Base-by-base conservation (phyloP, 176 grass and related monocot species). In the Musa beccarii region DNA sequence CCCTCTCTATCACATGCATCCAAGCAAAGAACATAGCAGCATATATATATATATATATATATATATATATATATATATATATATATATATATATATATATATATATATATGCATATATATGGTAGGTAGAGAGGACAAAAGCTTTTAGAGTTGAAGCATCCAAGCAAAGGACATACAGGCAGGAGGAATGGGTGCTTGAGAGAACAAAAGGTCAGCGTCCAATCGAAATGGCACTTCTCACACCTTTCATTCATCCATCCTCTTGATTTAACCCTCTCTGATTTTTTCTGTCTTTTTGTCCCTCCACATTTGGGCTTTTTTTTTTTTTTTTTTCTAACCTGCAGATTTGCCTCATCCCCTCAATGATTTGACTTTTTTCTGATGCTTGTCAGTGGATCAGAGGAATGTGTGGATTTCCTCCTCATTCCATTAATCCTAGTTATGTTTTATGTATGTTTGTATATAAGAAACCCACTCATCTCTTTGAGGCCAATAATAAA, bases 51-150 rank as follows among this genome's bases (percentile, higher is more conserved):
- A 0, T 0, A 22, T 22, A 22, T 22, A 22, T 22, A 22, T 22
- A 22, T 22, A 22, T 22, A 0, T 0, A 22, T 22, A 22, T 22
- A 22, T 22, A 22, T 22, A 22, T 22, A 22, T 22, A 22, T 22
- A 22, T 22, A 0, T 24, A 22, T 22, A 0, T 0, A 22, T 22
- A 22, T 22, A 22, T 22, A 22, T 22, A 22, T 22, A 22, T 22
- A 0, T 0, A 22, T 22, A 22, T 22, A 22, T 22, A 22, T 22
- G 0, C 0, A 22, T 22, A 22, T 22, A 22, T 22, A 0, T 24
- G 22, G 64, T 66, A 11, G 64, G 64, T 67, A 67, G 64, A 26
- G 64, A 67, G 29, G 11, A 67, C 64, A 67, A 67, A 15, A n/a
- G n/a, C 8, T 9, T 16, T 29, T 3, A 21, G 22, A 2, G 19